Evolutionary conservation across 306 rosid species (phyloP).

Genomic region (Dalbergia cochinchinensis): DNA sequence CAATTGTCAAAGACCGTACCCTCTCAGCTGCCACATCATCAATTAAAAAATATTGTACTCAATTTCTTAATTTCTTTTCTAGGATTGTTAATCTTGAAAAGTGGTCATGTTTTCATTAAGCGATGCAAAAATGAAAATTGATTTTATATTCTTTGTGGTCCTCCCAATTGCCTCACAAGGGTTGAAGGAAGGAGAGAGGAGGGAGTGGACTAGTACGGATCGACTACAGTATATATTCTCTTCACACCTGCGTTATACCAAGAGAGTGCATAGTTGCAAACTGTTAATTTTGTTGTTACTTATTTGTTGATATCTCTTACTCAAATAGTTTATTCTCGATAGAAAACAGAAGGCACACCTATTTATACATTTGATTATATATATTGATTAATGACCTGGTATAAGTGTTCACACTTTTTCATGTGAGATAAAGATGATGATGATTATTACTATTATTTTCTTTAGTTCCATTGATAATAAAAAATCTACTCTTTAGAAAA

Average conservation of each 20-base stretch:
- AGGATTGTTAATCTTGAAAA: not conserved
- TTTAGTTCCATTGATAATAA: too few relatives aligned
- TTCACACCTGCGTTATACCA: constrained; percentile 51
- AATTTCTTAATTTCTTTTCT: not conserved
- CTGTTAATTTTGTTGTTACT: not conserved
- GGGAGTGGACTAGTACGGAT: constrained; percentile 55
- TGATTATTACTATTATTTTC: too few relatives aligned
- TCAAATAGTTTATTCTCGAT: too few relatives aligned
- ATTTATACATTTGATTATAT: too few relatives aligned
- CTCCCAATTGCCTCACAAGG: constrained; percentile 38
- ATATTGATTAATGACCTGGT: too few relatives aligned
- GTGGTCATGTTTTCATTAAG: constrained; percentile 8
- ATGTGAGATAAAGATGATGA: too few relatives aligned
- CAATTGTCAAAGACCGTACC: constrained; percentile 57
- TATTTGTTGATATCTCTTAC: not conserved
- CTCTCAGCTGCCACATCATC: constrained; percentile 51
- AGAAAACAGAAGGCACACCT: too few relatives aligned
- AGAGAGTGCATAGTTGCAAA: constrained; percentile 44
- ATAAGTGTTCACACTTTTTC: too few relatives aligned
- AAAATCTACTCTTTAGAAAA: too few relatives aligned
- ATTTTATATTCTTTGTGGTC: constrained; percentile 46
- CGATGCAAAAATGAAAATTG: constrained; percentile 43
- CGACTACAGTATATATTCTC: constrained; percentile 55
- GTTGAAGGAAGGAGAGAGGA: constrained; percentile 41
- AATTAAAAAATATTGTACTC: constrained; percentile 35